phyloP scores from a whole-genome alignment of 1,284 basidiomycete species.

The Ceratobasidium sp. region DNA sequence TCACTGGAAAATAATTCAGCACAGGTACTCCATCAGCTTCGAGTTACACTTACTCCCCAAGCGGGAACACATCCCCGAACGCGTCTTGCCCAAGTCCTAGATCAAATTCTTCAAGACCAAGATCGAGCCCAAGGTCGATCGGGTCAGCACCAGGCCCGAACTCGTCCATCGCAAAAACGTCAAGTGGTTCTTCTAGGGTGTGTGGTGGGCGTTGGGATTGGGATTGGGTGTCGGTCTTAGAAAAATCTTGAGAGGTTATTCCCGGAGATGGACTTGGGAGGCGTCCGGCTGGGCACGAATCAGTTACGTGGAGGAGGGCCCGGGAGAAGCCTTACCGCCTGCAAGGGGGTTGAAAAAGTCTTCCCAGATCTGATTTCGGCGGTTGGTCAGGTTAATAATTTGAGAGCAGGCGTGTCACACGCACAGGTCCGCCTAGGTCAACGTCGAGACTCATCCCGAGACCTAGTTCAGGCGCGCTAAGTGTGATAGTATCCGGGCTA shows the following conservation, averaged over 20 bases:
- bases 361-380: conserved; percentile 47
- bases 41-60: conserved; percentile 21
- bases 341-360: conserved; percentile 39
- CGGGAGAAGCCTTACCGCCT: conserved; percentile 65
- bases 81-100: conserved; percentile 45
- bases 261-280: conserved; percentile 16
- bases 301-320: conserved; percentile 51
- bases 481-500: conserved; percentile 33
- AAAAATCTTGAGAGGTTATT: conserved; percentile 41
- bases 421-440: conserved; percentile 77
- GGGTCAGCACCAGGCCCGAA: conserved; percentile 60
- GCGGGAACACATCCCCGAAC: conserved; percentile 35
- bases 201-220: conserved; percentile 61
- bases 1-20: not conserved
- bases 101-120: conserved; percentile 66
- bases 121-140: conserved; percentile 54
- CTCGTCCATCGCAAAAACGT: conserved; percentile 73
- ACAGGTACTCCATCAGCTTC: not conserved
- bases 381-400: conserved; percentile 3
- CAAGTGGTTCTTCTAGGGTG: conserved; percentile 75
- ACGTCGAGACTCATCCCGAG: conserved; percentile 53
- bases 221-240: conserved; percentile 51
- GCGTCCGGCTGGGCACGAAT: conserved; percentile 12
- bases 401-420: conserved; percentile 53
- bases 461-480: conserved; percentile 34